Evolutionary conservation across 179 eudicot genomes (phyloP), one percentile per base, ranked within the genome.

Genomic region (Gypsophila paniculata): DNA sequence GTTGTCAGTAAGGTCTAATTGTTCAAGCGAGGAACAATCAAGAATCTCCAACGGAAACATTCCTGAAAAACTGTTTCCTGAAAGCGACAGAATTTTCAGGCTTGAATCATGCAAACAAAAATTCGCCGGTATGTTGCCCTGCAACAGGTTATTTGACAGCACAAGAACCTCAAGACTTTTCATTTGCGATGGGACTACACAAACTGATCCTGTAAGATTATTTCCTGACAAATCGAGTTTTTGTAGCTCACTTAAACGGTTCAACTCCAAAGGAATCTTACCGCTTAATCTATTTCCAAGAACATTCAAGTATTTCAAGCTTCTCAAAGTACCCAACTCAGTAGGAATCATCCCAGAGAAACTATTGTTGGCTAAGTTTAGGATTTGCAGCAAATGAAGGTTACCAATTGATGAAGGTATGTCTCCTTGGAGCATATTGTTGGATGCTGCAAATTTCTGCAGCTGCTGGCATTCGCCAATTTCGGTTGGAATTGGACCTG

Each of bases 361-460:
- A 68, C 79, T 86, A 65, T 92, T 92, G 68, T 90, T 90, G 22
- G 89, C 98, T 66, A 92, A 86, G 70, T 90, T 92, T 69, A 92
- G 67, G 65, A 88, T 73, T 71, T 84, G 68, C 32, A 92, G 72
- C 15, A 78, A 76, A 53, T 73, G 34, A 32, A 90, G 91, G 49
- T 83, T 80, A 17, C 88, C 88, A 57, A 90, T 55, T 23, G 89
- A 82, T 74, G 85, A 26, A 18, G 96, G 96, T 29, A 92, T 85
- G 60, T 81, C 77, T 44, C 95, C 98, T 79, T 81, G 84, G 17
- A 92, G 79, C 84, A 61, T 75, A 61, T 92, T 92, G 76, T 86
- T 90, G 8, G 95, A 83, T 51, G 92, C 96, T 71, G 92, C 85
- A 74, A 92, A 89, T 6, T 72, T 83, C 54, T 82, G 85, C 15